These are phyloP conservation scores for Sarocladium strictum DNA, from an alignment of 2,329 filamentous ascomycete species.

Conservation along the genomic window DNA sequence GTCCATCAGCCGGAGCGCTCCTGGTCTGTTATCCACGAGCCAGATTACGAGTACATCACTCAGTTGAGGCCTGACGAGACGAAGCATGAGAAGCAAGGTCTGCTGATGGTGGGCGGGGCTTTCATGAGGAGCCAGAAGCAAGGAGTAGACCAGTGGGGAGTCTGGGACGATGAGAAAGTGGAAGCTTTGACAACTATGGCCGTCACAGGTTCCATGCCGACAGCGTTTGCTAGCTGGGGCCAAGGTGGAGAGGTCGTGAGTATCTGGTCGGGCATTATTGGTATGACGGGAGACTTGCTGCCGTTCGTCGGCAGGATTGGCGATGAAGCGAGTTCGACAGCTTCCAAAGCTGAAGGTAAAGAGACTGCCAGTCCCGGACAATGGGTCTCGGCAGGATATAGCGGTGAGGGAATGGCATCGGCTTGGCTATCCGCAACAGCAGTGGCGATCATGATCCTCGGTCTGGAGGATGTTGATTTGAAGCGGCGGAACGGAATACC, in stretches of 20 bases:
- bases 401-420: slow-evolving; percentile 4
- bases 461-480: neutral
- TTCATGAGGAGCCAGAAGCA: slow-evolving; percentile 5
- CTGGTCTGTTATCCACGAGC: neutral
- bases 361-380: neutral
- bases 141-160: neutral
- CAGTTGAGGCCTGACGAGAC: neutral
- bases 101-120: slow-evolving; percentile 3
- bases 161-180: neutral
- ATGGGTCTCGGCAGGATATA: slow-evolving; percentile 2
- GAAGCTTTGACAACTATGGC: neutral
- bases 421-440: slow-evolving; percentile 3
- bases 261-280: slow-evolving; percentile 16
- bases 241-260: slow-evolving; percentile 4
- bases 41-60: slow-evolving; percentile 6
- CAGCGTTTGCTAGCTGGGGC: neutral
- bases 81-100: neutral
- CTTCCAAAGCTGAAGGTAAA: neutral
- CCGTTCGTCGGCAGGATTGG: slow-evolving; percentile 12
- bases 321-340: neutral
- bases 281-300: slow-evolving; percentile 15
- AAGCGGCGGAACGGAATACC: neutral
- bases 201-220: neutral
- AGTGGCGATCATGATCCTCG: slow-evolving; percentile 4
- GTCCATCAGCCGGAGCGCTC: neutral